phyloP scores from a whole-genome alignment of 202 grass and related monocot species.

The Setaria viridis region DNA sequence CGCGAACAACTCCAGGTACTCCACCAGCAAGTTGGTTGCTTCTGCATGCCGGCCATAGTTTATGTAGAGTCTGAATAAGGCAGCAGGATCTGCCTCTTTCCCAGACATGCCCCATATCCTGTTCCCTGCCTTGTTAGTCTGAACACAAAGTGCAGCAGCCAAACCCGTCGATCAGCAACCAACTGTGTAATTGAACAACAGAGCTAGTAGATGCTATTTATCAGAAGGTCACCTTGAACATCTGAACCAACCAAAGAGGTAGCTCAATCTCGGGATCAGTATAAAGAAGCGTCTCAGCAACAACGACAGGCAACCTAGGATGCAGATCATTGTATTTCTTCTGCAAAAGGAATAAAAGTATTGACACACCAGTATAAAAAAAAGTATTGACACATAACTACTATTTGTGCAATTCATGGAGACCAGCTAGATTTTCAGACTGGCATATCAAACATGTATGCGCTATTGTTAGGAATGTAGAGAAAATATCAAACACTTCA shows the following conservation, averaged over 20 bases:
- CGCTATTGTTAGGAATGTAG: neutral
- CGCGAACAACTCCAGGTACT: constrained; percentile 79
- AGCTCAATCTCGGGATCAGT: constrained; percentile 91
- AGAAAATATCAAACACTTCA: neutral
- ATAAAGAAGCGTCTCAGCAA: constrained; percentile 94
- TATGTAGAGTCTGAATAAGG: constrained; percentile 91
- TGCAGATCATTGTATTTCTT: constrained; percentile 90
- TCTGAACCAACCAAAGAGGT: constrained; percentile 97
- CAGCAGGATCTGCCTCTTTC: constrained; percentile 80
- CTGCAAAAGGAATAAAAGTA: constrained; percentile 51
- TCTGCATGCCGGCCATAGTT: constrained; percentile 78
- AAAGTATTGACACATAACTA: neutral
- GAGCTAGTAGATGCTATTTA: neutral
- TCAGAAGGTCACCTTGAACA: constrained; percentile 84
- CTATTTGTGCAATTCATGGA: constrained; percentile 27
- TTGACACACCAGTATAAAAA: neutral
- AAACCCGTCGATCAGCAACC: constrained; percentile 17
- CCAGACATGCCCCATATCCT: constrained; percentile 89
- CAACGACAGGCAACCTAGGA: constrained; percentile 70
- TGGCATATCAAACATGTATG: neutral
- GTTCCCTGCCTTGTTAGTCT: constrained; percentile 58
- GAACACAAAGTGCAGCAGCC: constrained; percentile 27
- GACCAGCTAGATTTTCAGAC: neutral
- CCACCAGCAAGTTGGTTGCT: constrained; percentile 84
- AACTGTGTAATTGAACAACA: neutral